phyloP scores from a whole-genome alignment of 2,329 filamentous ascomycete genomes.

The Beauveria sp. region DNA sequence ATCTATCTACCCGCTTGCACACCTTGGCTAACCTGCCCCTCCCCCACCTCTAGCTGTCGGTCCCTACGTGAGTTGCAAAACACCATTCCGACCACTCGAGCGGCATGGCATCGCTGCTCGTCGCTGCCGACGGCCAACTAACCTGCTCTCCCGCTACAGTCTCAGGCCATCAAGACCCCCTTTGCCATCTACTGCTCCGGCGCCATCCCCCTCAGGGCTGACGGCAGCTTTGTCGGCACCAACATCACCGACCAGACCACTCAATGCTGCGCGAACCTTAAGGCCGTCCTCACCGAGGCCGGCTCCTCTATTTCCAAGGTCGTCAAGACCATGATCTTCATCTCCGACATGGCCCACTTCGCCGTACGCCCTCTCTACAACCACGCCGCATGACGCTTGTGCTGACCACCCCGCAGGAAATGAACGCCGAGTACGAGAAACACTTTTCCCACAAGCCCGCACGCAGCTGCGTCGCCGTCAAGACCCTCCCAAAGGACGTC shows the following conservation, averaged over 20 bases:
- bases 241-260: slow-evolving; percentile 56
- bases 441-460: slow-evolving; percentile 79
- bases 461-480: slow-evolving; percentile 84
- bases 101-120: not conserved
- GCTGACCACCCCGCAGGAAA: slow-evolving; percentile 38
- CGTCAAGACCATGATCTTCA: slow-evolving; percentile 88
- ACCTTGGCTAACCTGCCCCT: slow-evolving; percentile 11
- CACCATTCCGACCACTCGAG: not conserved
- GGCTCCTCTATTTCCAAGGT: slow-evolving; percentile 72
- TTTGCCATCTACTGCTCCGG: slow-evolving; percentile 60
- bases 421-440: slow-evolving; percentile 81
- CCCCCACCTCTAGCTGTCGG: slow-evolving; percentile 42
- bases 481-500: slow-evolving; percentile 78
- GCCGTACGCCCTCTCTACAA: slow-evolving; percentile 35
- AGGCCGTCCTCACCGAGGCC: slow-evolving; percentile 74
- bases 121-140: slow-evolving; percentile 9
- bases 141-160: slow-evolving; percentile 31
- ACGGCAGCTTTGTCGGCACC: slow-evolving; percentile 49
- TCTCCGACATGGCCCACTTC: slow-evolving; percentile 88
- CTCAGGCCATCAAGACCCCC: slow-evolving; percentile 59
- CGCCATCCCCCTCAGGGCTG: slow-evolving; percentile 61
- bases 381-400: not conserved
- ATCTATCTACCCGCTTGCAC: not conserved
- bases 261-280: slow-evolving; percentile 66
- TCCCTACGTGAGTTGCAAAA: slow-evolving; percentile 47